These are phyloP conservation scores for Pichia norvegensis DNA, from an alignment of 1,139 yeast genomes.

Conservation along the genomic window DNA sequence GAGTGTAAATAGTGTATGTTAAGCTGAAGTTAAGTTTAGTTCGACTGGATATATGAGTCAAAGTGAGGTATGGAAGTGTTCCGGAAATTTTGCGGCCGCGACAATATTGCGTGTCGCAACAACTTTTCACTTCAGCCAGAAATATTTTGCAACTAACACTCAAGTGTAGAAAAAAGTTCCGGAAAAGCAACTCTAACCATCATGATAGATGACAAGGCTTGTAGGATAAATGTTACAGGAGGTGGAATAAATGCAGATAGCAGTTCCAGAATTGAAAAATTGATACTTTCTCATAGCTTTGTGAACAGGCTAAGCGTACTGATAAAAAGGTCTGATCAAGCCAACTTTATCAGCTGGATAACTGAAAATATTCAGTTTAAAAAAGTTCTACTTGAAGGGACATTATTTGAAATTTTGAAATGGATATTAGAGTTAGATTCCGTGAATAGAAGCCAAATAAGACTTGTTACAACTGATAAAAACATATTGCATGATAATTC, in stretches of 20 bases:
- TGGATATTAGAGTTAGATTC: constrained; percentile 1
- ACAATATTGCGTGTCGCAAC: background rate
- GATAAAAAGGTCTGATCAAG: constrained; percentile 3
- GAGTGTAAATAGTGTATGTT: too few species aligned
- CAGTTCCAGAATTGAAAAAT: background rate
- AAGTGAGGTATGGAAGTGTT: background rate
- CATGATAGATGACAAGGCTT: constrained; percentile 1
- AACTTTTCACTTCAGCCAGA: background rate
- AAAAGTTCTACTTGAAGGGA: background rate
- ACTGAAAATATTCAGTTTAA: background rate
- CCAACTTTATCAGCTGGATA: background rate
- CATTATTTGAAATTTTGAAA: background rate
- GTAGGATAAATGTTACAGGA: constrained; percentile 7
- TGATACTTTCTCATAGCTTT: constrained; percentile 20
- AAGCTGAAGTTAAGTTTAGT: background rate
- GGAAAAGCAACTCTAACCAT: too few species aligned
- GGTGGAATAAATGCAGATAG: constrained; percentile 8
- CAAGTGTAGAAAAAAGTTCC: too few species aligned
- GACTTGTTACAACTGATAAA: constrained; percentile 12
- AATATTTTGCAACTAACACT: background rate
- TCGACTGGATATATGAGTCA: background rate
- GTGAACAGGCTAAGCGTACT: constrained; percentile 20
- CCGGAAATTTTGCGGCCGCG: background rate
- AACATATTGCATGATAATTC: constrained; percentile 30
- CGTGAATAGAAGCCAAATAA: constrained; percentile 1